Evolutionary conservation across 805 yeast species (phyloP), one percentile per base, ranked within the genome.

Genomic region (Lachancea lanzarotensis): DNA sequence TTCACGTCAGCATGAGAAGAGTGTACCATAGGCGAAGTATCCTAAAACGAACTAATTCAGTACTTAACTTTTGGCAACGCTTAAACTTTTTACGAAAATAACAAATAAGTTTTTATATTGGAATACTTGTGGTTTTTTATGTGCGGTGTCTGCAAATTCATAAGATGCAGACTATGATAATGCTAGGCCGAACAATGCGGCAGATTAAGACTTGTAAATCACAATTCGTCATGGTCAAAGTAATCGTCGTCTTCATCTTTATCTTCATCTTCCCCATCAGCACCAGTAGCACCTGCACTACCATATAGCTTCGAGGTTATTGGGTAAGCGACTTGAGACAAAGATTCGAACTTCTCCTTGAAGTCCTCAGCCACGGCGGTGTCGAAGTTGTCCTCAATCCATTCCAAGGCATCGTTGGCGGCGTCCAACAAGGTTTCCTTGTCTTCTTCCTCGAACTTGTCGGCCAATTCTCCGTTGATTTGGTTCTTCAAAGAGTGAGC

Each of bases 311-410:
- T 93, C 53, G 91, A 76, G 42, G 96, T 86, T 60, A 93, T 90
- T 67, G 98, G 97, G 68, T 82, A 82, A 39, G 96, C 95, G 60
- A 84, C 72, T 57, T 84, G 78, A 51, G 83, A 78, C 67, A 91
- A 78, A 62, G 84, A 71, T 58, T 84, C 90, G 70, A 79, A 86
- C 72, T 89, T 95, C 68, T 89, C 97, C 46, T 87, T 95, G 56
- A 85, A 84, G 62, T 93, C 98, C 69, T 90, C 97, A 60, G 84
- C 78, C 42, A 95, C 77, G 38, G 97, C 97, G 51, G 85, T 72
- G 47, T 87, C 95, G 59, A 75, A 80, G 69, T 85, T 80, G 61
- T 84, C 96, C 58, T 88, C 95, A 58, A 93, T 71, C 83, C 91
- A 87, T 66, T 83, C 95, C 54, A 84, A 70, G 38, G 87, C 79